These are phyloP conservation scores for Coemansia sp. DNA, from an alignment of 192 early-diverging fungal species.

Conservation along the genomic window DNA sequence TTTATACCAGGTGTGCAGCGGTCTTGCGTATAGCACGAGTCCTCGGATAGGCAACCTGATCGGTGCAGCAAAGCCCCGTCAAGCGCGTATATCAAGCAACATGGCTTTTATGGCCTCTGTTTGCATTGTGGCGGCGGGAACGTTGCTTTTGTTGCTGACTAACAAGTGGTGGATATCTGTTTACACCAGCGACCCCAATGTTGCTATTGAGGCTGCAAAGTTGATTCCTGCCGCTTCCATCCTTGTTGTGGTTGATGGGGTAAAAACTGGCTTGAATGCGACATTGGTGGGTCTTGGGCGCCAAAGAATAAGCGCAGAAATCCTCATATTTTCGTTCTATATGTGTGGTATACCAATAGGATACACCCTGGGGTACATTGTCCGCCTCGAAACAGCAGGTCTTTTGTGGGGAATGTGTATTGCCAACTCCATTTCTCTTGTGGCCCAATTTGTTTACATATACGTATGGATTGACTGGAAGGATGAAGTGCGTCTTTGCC, in stretches of 20 bases:
- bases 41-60: slow-evolving; percentile 74
- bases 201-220: slow-evolving; percentile 12
- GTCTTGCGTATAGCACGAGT: slow-evolving; percentile 70
- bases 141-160: too few relatives aligned
- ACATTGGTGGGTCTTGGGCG: slow-evolving; percentile 10
- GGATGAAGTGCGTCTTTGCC: slow-evolving; percentile 6
- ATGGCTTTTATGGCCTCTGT: slow-evolving; percentile 48
- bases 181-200: slow-evolving; percentile 24
- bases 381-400: background rate
- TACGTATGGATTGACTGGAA: slow-evolving; percentile 5
- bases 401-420: background rate
- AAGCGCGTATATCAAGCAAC: slow-evolving; percentile 60
- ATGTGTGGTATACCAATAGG: slow-evolving; percentile 47
- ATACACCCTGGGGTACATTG: slow-evolving; percentile 27
- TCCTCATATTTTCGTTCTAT: slow-evolving; percentile 36
- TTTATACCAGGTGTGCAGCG: slow-evolving; percentile 66
- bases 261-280: slow-evolving; percentile 56
- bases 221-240: slow-evolving; percentile 16
- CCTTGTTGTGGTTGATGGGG: slow-evolving; percentile 34
- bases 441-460: slow-evolving; percentile 1
- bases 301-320: too few relatives aligned
- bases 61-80: slow-evolving; percentile 41
- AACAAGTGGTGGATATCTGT: slow-evolving; percentile 57
- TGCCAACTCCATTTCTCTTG: background rate
- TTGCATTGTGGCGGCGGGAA: slow-evolving; percentile 34